phyloP scores from a whole-genome alignment of 2,329 filamentous ascomycete species.

The Penicillium sp. region DNA sequence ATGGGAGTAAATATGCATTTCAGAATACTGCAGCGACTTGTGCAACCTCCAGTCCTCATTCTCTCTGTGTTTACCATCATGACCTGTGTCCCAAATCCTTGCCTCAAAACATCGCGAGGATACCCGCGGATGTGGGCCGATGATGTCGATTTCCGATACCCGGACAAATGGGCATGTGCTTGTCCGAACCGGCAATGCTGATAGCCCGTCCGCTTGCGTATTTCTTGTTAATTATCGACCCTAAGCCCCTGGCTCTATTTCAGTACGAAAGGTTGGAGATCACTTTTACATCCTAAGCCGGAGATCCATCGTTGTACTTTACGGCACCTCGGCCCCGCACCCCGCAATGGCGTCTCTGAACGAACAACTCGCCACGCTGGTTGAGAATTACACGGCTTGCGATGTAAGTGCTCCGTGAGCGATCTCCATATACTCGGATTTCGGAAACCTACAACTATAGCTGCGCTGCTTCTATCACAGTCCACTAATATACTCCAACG shows the following conservation, averaged over 20 bases:
- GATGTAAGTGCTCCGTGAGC: slow-evolving; percentile 32
- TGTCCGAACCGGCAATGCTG: slow-evolving; percentile 1
- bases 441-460: no score
- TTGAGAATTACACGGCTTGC: slow-evolving; percentile 41
- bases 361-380: slow-evolving; percentile 32
- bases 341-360: slow-evolving; percentile 31
- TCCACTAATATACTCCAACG: background rate
- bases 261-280: background rate
- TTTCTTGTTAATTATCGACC: background rate
- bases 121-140: slow-evolving; percentile 10
- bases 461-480: background rate
- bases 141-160: slow-evolving; percentile 18
- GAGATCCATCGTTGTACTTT: background rate
- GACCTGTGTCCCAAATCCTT: background rate
- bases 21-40: no score
- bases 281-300: background rate
- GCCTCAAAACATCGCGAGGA: slow-evolving; percentile 1
- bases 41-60: no score
- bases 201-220: background rate
- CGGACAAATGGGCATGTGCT: slow-evolving; percentile 23
- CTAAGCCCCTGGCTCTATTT: background rate
- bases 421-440: no score
- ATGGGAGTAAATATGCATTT: no score
- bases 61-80: no score
- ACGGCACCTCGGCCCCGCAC: slow-evolving; percentile 13